A percentile compares a stretch with the other conserved stretches of the same genome.
phyloP scores from a whole-genome alignment of 176 grass and related monocot genomes.

The Carex parvula region DNA sequence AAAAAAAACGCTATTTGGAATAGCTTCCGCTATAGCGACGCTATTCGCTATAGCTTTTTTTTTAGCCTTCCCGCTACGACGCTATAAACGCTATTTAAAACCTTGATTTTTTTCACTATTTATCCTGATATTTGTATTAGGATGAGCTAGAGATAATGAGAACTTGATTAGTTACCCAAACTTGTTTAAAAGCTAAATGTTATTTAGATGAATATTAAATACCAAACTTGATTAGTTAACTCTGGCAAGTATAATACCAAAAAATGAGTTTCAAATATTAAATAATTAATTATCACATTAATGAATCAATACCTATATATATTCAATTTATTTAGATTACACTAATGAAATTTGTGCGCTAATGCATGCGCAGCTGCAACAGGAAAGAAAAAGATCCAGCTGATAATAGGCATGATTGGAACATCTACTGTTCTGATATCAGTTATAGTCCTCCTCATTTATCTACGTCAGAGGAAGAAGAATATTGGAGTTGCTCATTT shows the following conservation, averaged over 20 bases:
- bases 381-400: not conserved
- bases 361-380: not conserved
- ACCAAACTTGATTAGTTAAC: not conserved
- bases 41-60: too few relatives aligned
- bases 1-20: too few relatives aligned
- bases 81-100: too few relatives aligned
- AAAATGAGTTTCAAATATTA: too few relatives aligned
- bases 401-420: not conserved
- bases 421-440: not conserved
- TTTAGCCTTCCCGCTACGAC: too few relatives aligned
- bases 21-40: too few relatives aligned
- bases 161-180: not conserved
- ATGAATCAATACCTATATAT: not conserved
- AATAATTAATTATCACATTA: not conserved
- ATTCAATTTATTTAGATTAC: not conserved
- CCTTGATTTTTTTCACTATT: not conserved
- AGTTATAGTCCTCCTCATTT: not conserved
- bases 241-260: not conserved
- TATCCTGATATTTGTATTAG: not conserved
- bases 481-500: not conserved
- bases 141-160: not conserved
- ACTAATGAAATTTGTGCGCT: not conserved
- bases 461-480: not conserved
- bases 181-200: not conserved
- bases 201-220: not conserved